Evolutionary conservation across 2,329 filamentous ascomycete species (phyloP).

Genomic region (Epichloe gansuensis): DNA sequence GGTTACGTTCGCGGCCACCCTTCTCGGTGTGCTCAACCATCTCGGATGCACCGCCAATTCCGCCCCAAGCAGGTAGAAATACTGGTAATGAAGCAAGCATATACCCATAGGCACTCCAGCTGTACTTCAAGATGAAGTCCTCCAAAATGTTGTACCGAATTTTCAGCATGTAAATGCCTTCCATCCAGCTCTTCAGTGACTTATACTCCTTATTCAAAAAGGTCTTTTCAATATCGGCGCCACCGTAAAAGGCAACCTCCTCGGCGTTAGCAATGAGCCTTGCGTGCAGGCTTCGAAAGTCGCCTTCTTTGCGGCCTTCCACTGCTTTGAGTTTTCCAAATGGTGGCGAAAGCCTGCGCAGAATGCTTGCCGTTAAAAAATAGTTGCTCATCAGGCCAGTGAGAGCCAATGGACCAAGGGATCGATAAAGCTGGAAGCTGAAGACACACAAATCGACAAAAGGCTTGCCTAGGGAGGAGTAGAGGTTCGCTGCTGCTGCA

Average conservation of each 20-base stretch:
- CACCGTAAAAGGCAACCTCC: slow-evolving; percentile 94
- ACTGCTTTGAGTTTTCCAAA: slow-evolving; percentile 96
- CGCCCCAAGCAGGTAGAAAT: slow-evolving; percentile 89
- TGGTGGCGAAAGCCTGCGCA: slow-evolving; percentile 78
- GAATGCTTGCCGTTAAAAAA: slow-evolving; percentile 80
- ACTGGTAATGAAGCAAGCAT: slow-evolving; percentile 84
- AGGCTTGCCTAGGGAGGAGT: slow-evolving; percentile 94
- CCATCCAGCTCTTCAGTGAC: slow-evolving; percentile 92
- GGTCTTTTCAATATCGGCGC: slow-evolving; percentile 85
- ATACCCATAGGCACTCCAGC: slow-evolving; percentile 96
- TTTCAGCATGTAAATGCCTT: slow-evolving; percentile 93
- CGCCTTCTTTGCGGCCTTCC: slow-evolving; percentile 87
- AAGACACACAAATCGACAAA: slow-evolving; percentile 96
- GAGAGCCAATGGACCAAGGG: slow-evolving; percentile 76
- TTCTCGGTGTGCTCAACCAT: slow-evolving; percentile 37
- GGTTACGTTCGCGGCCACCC: slow-evolving; percentile 57
- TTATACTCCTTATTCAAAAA: slow-evolving; percentile 88
- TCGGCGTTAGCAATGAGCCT: slow-evolving; percentile 92
- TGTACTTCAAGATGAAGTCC: slow-evolving; percentile 96
- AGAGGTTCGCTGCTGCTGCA: slow-evolving; percentile 77
- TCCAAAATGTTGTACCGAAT: slow-evolving; percentile 98
- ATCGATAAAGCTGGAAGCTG: slow-evolving; percentile 92
- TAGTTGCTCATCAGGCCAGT: slow-evolving; percentile 84
- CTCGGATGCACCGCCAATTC: slow-evolving; percentile 62
- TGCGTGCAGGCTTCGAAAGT: slow-evolving; percentile 84